Conservation (phyloP, 2,329 filamentous ascomycete species). For the Emergomyces africanus region DNA sequence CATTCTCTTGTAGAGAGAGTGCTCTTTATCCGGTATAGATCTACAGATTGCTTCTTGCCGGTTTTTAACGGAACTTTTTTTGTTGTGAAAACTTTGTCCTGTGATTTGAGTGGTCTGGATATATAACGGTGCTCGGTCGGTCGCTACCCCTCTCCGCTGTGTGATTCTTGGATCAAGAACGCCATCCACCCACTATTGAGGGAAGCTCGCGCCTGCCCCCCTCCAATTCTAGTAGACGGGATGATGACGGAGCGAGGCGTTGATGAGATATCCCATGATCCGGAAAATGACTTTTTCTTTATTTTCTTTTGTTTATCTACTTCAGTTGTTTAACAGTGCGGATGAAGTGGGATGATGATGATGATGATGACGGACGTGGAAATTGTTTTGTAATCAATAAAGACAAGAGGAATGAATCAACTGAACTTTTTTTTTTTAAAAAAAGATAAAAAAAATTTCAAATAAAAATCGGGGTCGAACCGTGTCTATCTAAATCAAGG, state of each 20-base stretch:
- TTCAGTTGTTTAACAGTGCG: not conserved
- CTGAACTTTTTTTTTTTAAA: too few relatives aligned
- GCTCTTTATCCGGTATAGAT: slow-evolving; percentile 1
- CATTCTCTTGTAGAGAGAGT: not conserved
- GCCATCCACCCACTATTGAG: slow-evolving; percentile 6
- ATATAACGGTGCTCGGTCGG: not conserved
- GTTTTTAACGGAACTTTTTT: slow-evolving; percentile 6
- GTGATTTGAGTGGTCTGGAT: slow-evolving; percentile 12
- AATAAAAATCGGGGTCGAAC: not conserved
- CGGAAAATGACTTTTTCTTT: too few relatives aligned
- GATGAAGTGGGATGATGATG: not conserved
- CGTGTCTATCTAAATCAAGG: too few relatives aligned
- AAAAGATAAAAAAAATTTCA: not conserved
- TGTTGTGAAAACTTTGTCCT: slow-evolving; percentile 20
- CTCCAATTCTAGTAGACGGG: slow-evolving; percentile 14
- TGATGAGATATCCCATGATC: slow-evolving; percentile 29
- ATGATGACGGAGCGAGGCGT: slow-evolving; percentile 31
- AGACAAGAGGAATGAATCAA: not conserved
- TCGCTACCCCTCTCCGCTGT: slow-evolving; percentile 5
- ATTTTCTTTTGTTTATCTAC: slow-evolving; percentile 10
- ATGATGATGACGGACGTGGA: not conserved
- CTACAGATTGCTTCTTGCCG: not conserved
- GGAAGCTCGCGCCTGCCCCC: slow-evolving; percentile 9
- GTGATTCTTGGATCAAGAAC: slow-evolving; percentile 7
- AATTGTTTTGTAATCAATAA: not conserved